Evolutionary conservation across 2,329 filamentous ascomycete species (phyloP), one percentile per base, ranked within the genome.

Genomic region (Cladosporium austrohemisphaericum): DNA sequence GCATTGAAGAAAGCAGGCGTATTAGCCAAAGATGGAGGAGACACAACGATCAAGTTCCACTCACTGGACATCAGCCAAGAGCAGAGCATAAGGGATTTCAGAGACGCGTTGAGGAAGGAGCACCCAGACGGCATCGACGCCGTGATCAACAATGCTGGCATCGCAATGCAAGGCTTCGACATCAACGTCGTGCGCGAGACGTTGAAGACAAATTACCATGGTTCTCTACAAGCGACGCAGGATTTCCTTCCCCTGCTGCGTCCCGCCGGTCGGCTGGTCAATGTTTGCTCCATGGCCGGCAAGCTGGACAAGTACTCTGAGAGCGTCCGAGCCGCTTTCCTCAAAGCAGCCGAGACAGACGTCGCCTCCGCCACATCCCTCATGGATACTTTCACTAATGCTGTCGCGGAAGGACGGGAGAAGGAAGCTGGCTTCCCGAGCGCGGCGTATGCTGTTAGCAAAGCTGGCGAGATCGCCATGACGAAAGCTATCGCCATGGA

Each of bases 91-190:
- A 55, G 67, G 9, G 61, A 57, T 0, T 73, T 79, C 44, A 65
- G 68, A 2, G 59, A 65, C 1, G 65, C 69, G 35, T 48, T 79
- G 32, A 67, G 69, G 53, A 59, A 68, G 37, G 59, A 70, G 23
- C 75, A 79, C 52, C 68, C 69, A 2, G 67, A 74, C 5, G 75
- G 75, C 3, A 67, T 79, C 25, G 76, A 79, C 51, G 69, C 78
- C 29, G 64, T 78, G 9, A 71, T 79, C 61, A 79, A 79, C 62
- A 79, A 79, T 52, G 76, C 76, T 0, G 76, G 56, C 22, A 62
- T 65, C 18, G 62, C 62, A 0, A 33, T 64, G 40, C 51, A 63
- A 50, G 62, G 62, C 16, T 65, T 67, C 70, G 71, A 77, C 55
- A 51, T 64, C 4, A 63, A 73, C 19, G 65, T 79, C 18, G 76